phyloP scores from a whole-genome alignment of 495 filamentous ascomycete genomes.

The Aspergillus heteromorphus region DNA sequence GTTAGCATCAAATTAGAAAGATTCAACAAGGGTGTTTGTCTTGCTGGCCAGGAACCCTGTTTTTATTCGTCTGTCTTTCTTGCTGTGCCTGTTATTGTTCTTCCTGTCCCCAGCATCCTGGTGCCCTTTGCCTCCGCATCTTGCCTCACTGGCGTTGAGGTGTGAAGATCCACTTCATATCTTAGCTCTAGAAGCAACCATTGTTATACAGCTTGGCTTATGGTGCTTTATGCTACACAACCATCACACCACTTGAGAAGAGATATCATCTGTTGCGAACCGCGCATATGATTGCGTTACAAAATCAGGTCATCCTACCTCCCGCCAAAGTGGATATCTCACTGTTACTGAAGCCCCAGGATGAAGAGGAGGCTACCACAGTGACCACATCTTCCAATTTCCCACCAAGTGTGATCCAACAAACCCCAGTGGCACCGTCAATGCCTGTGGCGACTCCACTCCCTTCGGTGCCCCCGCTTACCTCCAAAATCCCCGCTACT shows the following conservation, averaged over 20 bases:
- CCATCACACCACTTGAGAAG: background rate
- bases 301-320: conserved; percentile 41
- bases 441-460: conserved; percentile 28
- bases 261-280: conserved; percentile 20
- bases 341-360: conserved; percentile 69
- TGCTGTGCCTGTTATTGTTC: background rate
- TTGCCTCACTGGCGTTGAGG: background rate
- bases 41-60: background rate
- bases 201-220: background rate
- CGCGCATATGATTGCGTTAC: conserved; percentile 51
- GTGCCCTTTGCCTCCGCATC: background rate
- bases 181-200: background rate
- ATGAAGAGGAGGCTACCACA: conserved; percentile 68
- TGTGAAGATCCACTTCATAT: background rate
- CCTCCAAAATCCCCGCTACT: conserved; percentile 29
- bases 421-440: conserved; percentile 34
- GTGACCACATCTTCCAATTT: conserved; percentile 46
- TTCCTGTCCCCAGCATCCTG: background rate
- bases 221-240: background rate
- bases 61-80: background rate
- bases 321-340: conserved; percentile 86
- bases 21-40: background rate
- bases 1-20: background rate
- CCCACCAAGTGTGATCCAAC: conserved; percentile 46
- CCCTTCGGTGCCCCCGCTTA: conserved; percentile 24